Evolutionary conservation across 1,284 basidiomycete species (phyloP), one percentile per base, ranked within the genome.

Genomic region (Singerocomus inundabilis): DNA sequence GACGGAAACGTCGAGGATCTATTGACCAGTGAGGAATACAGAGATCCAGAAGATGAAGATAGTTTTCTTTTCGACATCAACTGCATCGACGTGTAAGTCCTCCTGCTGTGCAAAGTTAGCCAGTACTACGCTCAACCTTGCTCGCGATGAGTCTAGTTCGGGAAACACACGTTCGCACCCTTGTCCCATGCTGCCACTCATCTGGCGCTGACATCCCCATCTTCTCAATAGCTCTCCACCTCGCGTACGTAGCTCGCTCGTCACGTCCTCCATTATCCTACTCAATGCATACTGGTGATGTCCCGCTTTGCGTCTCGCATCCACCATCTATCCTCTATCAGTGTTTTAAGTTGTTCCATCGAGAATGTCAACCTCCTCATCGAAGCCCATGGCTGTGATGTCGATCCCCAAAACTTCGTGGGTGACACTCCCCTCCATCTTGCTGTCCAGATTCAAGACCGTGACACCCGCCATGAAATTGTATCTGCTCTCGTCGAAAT

Each of bases 361-460:
- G 61, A 60, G 15, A 26, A 69, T 18, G 54, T 66, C 35, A 15
- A 49, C 25, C 49, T 29, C 40, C 43, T 62, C 34, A 67, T 70
- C 37, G 59, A 60, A 48, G 58, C 58, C 1, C 44, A 62, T 5
- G 66, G 64, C 7, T 69, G 68, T 35, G 68, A 66, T 1, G 64
- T 66, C 31, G 68, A 66, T 36, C 56, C 51, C 6, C 55, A 54
- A 46, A 70, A 70, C 34, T 46, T 25, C 3, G 30, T 39, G 18
- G 66, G 67, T 3, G 37, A 70, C 10, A 69, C 66, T 7, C 64
- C 64, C 3, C 56, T 66, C 21, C 62, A 66, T 29, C 53, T 66
- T 26, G 63, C 67, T 3, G 54, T 70, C 28, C 39, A 49, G 35
- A 54, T 66, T 25, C 15, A 30, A 29, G 46, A 64, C 43, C 42